These are phyloP conservation scores for Myxozyma mucilagina DNA, from an alignment of 805 yeast species.

Conservation along the genomic window DNA sequence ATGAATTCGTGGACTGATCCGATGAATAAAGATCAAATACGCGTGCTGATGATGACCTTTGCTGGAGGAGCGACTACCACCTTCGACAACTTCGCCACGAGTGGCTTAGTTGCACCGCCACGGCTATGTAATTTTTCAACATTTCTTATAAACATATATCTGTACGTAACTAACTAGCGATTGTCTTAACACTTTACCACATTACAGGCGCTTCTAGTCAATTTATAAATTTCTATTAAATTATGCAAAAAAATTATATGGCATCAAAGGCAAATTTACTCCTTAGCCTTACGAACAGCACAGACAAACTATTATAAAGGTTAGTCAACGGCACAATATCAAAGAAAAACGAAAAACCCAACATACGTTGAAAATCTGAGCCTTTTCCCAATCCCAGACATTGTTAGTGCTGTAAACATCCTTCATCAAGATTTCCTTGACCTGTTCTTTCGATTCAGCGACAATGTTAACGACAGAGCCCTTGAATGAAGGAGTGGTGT, in stretches of 20 bases:
- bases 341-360: not conserved
- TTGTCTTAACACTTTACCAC: not conserved
- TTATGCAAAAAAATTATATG: too few species aligned
- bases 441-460: slow-evolving; percentile 67
- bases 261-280: not conserved
- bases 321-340: not conserved
- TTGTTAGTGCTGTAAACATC: slow-evolving; percentile 67
- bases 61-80: slow-evolving; percentile 9
- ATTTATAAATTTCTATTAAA: not conserved
- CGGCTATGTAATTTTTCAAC: not conserved
- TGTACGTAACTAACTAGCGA: not conserved
- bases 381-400: slow-evolving; percentile 72
- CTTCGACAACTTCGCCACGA: slow-evolving; percentile 10
- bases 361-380: slow-evolving; percentile 55
- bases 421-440: slow-evolving; percentile 58
- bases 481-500: slow-evolving; percentile 50
- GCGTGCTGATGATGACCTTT: slow-evolving; percentile 2
- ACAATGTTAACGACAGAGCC: slow-evolving; percentile 66
- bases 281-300: slow-evolving; percentile 25
- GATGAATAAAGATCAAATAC: not conserved
- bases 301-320: slow-evolving; percentile 9
- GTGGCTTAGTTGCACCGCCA: not conserved
- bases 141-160: not conserved
- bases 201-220: not conserved
- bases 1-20: not conserved